Base-by-base conservation (phyloP, 768 basidiomycete genomes). In the Leccinum boreale region DNA sequence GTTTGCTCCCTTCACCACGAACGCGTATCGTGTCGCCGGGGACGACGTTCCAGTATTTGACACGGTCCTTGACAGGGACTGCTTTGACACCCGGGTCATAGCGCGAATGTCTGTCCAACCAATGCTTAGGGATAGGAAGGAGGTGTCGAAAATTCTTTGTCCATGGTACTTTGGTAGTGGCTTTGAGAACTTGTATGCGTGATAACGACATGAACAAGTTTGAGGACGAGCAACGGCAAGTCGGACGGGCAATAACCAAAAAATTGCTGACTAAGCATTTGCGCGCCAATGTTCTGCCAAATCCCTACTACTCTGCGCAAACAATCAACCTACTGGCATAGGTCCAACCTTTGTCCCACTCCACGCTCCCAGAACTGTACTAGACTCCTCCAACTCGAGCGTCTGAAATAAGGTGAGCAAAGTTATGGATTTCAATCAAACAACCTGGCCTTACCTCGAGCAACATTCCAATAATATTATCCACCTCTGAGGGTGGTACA, bases 1-100 rank as follows among this genome's bases (percentile, higher is more conserved):
- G 65, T 15, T 79, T 81, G 26, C 78, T 77, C 59, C 78, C 76
- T 70, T 90, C 86, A 24, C 89, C 87, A 7, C 83, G 80, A 55
- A 92, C 61, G 51, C 87, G 82, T 66, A 94, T 83, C 54, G 80
- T 82, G 75, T 94, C 92, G 7, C 92, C 92, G 5, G 92, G 90
- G 33, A 91, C 86, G 59, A 94, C 81, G 67, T 93, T 94, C 92
- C 92, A 94, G 67, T 83, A 84, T 70, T 90, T 88, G 53, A 94
- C 88, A 49, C 92, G 79, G 65, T 91, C 86, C 57, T 79, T 78
- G 11, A 82, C 79, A 12, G 80, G 78, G 47, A 82, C 84, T 42
- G 81, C 80, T 68, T 88, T 89, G 54, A 75, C 47, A 10, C 55
- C 58, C 0, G 74, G 62, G 68, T 81, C 81, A 46, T 73, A 71